Percentiles rank a stretch among this genome's conserved stretches.
These are phyloP conservation scores for Fusarium secorum DNA, from an alignment of 2,329 filamentous ascomycete genomes.

Conservation along the genomic window DNA sequence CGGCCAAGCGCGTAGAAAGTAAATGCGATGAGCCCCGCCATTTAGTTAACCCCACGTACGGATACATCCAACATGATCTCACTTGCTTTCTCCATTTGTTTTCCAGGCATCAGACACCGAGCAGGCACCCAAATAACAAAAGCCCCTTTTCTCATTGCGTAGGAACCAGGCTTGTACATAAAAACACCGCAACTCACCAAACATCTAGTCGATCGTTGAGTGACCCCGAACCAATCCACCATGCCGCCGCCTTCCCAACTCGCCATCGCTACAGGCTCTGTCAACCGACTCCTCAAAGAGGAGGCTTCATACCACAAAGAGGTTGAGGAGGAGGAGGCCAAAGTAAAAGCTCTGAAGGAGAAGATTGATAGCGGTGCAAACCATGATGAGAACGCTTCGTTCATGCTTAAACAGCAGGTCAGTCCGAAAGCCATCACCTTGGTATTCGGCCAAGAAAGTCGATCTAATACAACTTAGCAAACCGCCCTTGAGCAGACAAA, in stretches of 20 bases:
- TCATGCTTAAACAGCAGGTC: slow-evolving; percentile 86
- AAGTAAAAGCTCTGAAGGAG: slow-evolving; percentile 72
- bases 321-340: slow-evolving; percentile 74
- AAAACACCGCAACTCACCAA: not conserved
- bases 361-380: slow-evolving; percentile 60
- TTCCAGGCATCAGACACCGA: slow-evolving; percentile 28
- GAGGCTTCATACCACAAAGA: slow-evolving; percentile 91
- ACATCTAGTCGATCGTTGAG: not conserved
- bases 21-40: slow-evolving; percentile 36
- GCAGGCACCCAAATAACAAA: slow-evolving; percentile 32
- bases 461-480: slow-evolving; percentile 59
- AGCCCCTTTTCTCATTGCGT: not conserved
- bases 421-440: slow-evolving; percentile 37
- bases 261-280: slow-evolving; percentile 78
- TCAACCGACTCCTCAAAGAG: slow-evolving; percentile 89
- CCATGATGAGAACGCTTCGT: slow-evolving; percentile 77
- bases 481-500: slow-evolving; percentile 87
- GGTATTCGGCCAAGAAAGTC: not conserved
- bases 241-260: slow-evolving; percentile 84
- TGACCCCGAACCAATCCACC: slow-evolving; percentile 21
- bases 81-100: slow-evolving; percentile 32
- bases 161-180: not conserved
- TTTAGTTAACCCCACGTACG: slow-evolving; percentile 36
- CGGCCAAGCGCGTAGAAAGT: slow-evolving; percentile 8
- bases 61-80: slow-evolving; percentile 38